Conservation (phyloP, 78 protist species). For the Dictyostelium brefeldianum region DNA sequence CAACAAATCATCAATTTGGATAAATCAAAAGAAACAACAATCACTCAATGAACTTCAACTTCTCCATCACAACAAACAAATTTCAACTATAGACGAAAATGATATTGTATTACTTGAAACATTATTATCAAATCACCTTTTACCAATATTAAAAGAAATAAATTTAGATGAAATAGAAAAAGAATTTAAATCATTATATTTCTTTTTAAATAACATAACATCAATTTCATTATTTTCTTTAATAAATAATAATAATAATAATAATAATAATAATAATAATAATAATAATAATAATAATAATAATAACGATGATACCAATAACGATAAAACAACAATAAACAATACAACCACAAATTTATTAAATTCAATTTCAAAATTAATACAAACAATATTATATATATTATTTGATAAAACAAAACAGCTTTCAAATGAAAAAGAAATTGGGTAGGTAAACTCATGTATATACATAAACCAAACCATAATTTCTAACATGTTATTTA, state of each 20-base stretch:
- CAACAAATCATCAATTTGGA: neutral
- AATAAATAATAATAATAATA: neutral
- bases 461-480: no score
- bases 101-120: neutral
- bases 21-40: neutral
- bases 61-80: no score
- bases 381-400: neutral
- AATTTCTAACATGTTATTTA: neutral
- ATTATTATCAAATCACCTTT: neutral
- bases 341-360: neutral
- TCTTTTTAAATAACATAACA: neutral
- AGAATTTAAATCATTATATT: neutral
- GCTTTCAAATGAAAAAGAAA: neutral
- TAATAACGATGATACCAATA: neutral
- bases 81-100: neutral
- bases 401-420: neutral
- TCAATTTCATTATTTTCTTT: conserved; percentile 9
- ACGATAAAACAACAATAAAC: neutral
- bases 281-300: neutral
- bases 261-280: neutral
- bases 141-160: neutral
- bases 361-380: neutral
- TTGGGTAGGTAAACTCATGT: neutral
- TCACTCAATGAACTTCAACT: no score
- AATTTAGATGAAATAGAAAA: neutral